Percentiles rank a stretch among this genome's conserved stretches.
These are phyloP conservation scores for Malus sylvestris DNA, from an alignment of 306 rosid species.

Conservation along the genomic window DNA sequence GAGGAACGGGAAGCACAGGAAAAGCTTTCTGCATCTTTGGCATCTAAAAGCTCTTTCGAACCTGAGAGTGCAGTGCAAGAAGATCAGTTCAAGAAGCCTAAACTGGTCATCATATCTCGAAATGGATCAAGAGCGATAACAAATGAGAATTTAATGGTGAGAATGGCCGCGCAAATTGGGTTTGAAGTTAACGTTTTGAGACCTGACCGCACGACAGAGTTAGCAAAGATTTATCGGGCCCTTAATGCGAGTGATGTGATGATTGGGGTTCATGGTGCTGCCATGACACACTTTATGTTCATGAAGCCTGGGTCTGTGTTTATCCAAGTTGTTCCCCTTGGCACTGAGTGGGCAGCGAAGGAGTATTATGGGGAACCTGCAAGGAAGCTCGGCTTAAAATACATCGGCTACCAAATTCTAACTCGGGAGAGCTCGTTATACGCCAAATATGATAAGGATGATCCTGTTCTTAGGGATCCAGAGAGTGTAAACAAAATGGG, in stretches of 20 bases:
- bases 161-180: constrained; percentile 60
- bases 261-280: constrained; percentile 98
- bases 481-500: constrained; percentile 54
- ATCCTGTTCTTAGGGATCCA: constrained; percentile 64
- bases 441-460: constrained; percentile 36
- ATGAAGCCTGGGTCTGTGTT: constrained; percentile 64
- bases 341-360: constrained; percentile 85
- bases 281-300: constrained; percentile 87
- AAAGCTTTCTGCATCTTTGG: constrained; percentile 21
- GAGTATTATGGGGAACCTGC: constrained; percentile 85
- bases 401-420: constrained; percentile 65
- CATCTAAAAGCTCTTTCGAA: constrained; percentile 21
- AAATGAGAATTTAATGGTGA: constrained; percentile 62
- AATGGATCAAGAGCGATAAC: constrained; percentile 65
- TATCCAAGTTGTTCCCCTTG: constrained; percentile 85
- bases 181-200: constrained; percentile 54
- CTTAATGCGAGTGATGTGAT: constrained; percentile 74
- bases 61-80: constrained; percentile 4
- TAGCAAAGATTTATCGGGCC: constrained; percentile 66
- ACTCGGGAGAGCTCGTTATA: constrained; percentile 70
- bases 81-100: constrained; percentile 34
- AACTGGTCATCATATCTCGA: constrained; percentile 58
- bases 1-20: constrained; percentile 44
- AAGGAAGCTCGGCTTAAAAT: constrained; percentile 71
- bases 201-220: constrained; percentile 58